These are phyloP conservation scores for Saposhnikovia divaricata DNA, from an alignment of 129 eudicot species.

Conservation along the genomic window DNA sequence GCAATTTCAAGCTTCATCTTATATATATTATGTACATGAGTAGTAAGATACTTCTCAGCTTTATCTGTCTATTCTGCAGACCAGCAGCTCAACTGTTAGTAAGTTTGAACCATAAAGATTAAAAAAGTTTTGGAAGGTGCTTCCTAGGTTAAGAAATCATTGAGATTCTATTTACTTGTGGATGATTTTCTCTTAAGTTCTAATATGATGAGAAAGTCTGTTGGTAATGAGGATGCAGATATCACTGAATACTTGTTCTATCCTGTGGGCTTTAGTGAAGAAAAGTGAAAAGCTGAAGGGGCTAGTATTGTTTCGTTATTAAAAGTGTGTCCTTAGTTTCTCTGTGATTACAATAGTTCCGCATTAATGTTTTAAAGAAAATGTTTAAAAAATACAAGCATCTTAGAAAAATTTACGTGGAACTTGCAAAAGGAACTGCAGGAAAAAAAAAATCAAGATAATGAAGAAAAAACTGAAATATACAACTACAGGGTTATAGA, in stretches of 20 bases:
- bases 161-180: not conserved
- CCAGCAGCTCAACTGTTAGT: not conserved
- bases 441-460: not conserved
- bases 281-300: not conserved
- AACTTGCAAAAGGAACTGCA: not conserved
- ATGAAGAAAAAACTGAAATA: not conserved
- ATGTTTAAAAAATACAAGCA: not conserved
- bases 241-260: not conserved
- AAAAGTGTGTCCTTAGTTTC: not conserved
- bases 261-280: not conserved
- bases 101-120: not conserved
- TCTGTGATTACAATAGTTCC: not conserved
- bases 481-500: not conserved
- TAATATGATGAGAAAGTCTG: not conserved
- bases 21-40: not conserved
- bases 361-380: not conserved
- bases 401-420: not conserved
- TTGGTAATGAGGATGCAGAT: not conserved
- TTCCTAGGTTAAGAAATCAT: not conserved
- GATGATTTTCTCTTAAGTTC: not conserved
- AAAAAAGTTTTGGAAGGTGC: not conserved
- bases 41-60: not conserved
- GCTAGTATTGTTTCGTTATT: not conserved
- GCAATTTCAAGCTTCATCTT: not conserved
- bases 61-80: not conserved